Conservation (phyloP, 352 stramenopile species). For the Nothophytophthora sp. region DNA sequence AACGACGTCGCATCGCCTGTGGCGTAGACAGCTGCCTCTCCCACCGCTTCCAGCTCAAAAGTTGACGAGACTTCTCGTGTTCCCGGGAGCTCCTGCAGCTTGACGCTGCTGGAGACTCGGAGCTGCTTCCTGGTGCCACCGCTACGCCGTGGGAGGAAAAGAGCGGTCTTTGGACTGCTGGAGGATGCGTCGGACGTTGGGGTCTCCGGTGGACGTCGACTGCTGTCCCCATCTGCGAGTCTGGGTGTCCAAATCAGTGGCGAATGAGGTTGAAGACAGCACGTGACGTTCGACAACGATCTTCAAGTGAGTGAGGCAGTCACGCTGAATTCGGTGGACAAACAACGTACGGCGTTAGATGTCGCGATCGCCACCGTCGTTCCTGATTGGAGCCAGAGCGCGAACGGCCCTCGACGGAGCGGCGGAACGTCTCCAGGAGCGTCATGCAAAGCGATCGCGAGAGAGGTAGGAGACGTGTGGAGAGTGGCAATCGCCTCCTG, state of each 20-base stretch:
- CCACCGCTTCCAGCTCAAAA: background rate
- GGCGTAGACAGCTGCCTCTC: background rate
- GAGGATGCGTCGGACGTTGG: background rate
- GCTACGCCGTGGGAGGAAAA: background rate
- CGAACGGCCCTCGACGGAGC: constrained; percentile 40
- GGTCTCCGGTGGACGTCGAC: constrained; percentile 20
- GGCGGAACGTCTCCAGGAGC: constrained; percentile 65
- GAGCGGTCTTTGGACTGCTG: background rate
- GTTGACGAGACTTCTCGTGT: background rate
- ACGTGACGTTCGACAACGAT: background rate
- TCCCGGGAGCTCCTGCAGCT: constrained; percentile 17
- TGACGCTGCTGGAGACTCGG: constrained; percentile 16
- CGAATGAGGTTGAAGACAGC: no score
- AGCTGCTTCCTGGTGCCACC: constrained; percentile 6
- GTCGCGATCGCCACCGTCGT: constrained; percentile 23
- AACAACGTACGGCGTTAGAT: constrained; percentile 47
- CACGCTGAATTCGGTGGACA: background rate
- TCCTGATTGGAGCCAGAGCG: constrained; percentile 16
- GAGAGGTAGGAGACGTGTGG: no score
- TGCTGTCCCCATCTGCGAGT: constrained; percentile 13
- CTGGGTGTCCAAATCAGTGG: constrained; percentile 4
- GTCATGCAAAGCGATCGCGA: no score
- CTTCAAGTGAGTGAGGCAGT: background rate
- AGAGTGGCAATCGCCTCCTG: background rate
- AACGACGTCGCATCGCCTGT: constrained; percentile 7